Percentiles rank a stretch among this genome's conserved stretches.
Evolutionary conservation across 441 rosid genomes (phyloP).

Genomic region (Caryocar brasiliense): DNA sequence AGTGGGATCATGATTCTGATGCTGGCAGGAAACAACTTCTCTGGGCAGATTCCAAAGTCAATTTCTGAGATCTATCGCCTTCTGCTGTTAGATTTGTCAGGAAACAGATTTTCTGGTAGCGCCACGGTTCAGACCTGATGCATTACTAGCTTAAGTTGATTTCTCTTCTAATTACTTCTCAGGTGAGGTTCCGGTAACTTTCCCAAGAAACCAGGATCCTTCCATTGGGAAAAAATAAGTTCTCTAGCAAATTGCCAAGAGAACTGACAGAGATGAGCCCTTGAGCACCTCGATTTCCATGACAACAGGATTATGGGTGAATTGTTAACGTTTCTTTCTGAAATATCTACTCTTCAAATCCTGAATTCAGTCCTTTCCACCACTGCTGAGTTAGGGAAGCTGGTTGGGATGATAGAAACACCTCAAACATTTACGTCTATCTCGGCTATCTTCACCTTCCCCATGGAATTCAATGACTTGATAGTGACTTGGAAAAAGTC

Average conservation of each 20-base stretch:
- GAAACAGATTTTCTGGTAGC: slow-evolving; percentile 20
- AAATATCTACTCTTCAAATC: slow-evolving; percentile 18
- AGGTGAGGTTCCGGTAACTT: slow-evolving; percentile 22
- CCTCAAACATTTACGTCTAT: slow-evolving; percentile 4
- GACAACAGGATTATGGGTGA: slow-evolving; percentile 29
- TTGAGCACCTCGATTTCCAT: slow-evolving; percentile 22
- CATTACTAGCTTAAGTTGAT: slow-evolving; percentile 14
- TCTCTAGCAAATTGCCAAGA: slow-evolving; percentile 19
- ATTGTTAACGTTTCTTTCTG: slow-evolving; percentile 15
- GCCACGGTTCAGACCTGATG: slow-evolving; percentile 14
- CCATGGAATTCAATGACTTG: slow-evolving; percentile 16
- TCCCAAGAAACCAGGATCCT: slow-evolving; percentile 17
- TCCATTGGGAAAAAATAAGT: slow-evolving; percentile 18
- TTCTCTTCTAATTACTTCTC: slow-evolving; percentile 26
- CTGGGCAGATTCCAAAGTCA: slow-evolving; percentile 25
- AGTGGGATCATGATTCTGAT: slow-evolving; percentile 1
- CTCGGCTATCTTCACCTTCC: slow-evolving; percentile 12
- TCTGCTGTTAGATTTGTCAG: slow-evolving; percentile 12
- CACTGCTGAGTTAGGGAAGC: slow-evolving; percentile 11
- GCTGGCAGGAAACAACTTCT: slow-evolving; percentile 20
- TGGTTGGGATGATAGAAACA: slow-evolving; percentile 25
- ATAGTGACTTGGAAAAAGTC: slow-evolving; percentile 19
- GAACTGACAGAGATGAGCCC: slow-evolving; percentile 19
- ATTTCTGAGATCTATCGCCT: slow-evolving; percentile 22
- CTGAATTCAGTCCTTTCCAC: slow-evolving; percentile 11